phyloP scores from a whole-genome alignment of 2,329 filamentous ascomycete genomes.

The Talaromyces sp. region DNA sequence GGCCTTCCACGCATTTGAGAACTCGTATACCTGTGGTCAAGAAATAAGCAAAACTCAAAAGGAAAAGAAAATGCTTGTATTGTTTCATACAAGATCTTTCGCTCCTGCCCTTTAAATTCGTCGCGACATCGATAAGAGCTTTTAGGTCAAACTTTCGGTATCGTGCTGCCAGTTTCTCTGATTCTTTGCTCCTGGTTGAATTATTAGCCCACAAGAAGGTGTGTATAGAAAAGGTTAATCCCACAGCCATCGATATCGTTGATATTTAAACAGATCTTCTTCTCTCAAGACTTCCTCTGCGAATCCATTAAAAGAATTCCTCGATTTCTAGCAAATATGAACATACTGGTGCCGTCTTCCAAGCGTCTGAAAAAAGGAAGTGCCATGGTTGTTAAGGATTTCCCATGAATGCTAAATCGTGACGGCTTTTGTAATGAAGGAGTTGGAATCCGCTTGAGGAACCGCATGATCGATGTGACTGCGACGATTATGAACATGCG shows the following conservation, averaged over 20 bases:
- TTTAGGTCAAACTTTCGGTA: conserved; percentile 21
- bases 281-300: conserved; percentile 12
- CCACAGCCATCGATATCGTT: conserved; percentile 20
- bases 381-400: background rate
- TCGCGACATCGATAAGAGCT: conserved; percentile 16
- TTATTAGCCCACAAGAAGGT: conserved; percentile 8
- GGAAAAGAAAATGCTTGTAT: background rate
- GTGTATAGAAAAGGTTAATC: conserved; percentile 8
- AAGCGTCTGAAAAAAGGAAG: conserved; percentile 4
- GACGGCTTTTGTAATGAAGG: background rate
- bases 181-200: conserved; percentile 17
- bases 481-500: background rate
- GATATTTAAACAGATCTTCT: conserved; percentile 20
- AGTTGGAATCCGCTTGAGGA: background rate
- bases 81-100: conserved; percentile 1
- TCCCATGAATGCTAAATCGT: background rate
- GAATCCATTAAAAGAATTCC: background rate
- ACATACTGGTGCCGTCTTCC: conserved; percentile 5
- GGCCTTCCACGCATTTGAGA: conserved; percentile 18
- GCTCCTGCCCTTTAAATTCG: background rate
- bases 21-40: conserved; percentile 9
- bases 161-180: conserved; percentile 18
- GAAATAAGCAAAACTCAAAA: background rate
- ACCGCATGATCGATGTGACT: background rate
- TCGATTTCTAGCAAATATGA: background rate